A percentile compares a stretch with the other conserved stretches of the same genome.
Evolutionary conservation across 2,329 filamentous ascomycete genomes (phyloP).

Genomic region (Sphaerulina vaccinii): DNA sequence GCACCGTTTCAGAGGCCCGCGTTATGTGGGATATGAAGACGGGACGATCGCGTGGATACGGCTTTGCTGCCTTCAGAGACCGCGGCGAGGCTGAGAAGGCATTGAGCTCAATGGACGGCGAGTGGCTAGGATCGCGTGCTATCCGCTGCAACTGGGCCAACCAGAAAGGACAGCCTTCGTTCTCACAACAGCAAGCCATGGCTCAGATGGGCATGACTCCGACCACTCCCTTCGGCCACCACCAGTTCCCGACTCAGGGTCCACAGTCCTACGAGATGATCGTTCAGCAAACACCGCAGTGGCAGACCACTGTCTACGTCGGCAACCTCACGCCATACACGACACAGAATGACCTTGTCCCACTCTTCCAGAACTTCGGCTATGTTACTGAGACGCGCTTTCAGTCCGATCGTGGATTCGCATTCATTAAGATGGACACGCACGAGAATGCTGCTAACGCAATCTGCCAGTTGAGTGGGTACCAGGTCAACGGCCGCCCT

Average conservation of each 20-base stretch:
- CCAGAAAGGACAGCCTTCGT: slow-evolving; percentile 98
- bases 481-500: slow-evolving; percentile 94
- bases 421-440: slow-evolving; percentile 98
- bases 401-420: slow-evolving; percentile 95
- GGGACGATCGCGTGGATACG: slow-evolving; percentile 92
- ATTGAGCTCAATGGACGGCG: slow-evolving; percentile 94
- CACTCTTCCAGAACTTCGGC: slow-evolving; percentile 97
- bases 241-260: slow-evolving; percentile 88
- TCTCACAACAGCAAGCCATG: slow-evolving; percentile 97
- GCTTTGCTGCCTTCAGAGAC: slow-evolving; percentile 96
- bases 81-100: slow-evolving; percentile 93
- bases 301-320: slow-evolving; percentile 98
- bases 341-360: slow-evolving; percentile 93
- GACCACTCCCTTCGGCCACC: slow-evolving; percentile 92
- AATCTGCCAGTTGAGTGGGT: slow-evolving; percentile 96
- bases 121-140: slow-evolving; percentile 96
- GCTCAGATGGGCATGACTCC: slow-evolving; percentile 97
- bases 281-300: slow-evolving; percentile 87
- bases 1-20: slow-evolving; percentile 91
- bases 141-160: slow-evolving; percentile 99
- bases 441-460: slow-evolving; percentile 98
- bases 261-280: slow-evolving; percentile 98
- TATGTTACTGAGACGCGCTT: slow-evolving; percentile 97
- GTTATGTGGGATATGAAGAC: slow-evolving; percentile 99
- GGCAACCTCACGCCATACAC: slow-evolving; percentile 98